Evolutionary conservation across 306 rosid species (phyloP).

Genomic region (Fagus crenata): DNA sequence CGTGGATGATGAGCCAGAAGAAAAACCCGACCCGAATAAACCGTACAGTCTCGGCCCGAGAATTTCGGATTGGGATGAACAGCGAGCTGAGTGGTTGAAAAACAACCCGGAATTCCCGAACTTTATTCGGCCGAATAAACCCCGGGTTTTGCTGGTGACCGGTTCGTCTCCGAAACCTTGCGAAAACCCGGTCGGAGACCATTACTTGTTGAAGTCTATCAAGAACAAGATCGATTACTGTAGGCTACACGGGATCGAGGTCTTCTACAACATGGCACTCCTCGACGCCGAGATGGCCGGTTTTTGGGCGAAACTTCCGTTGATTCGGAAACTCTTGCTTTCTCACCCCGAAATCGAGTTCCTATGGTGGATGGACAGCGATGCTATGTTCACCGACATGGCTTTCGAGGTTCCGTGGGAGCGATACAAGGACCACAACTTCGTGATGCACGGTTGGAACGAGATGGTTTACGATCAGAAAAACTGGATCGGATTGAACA

Average conservation of each 20-base stretch:
- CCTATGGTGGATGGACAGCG: slow-evolving; percentile 96
- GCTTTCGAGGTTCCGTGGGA: slow-evolving; percentile 91
- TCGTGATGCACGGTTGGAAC: slow-evolving; percentile 87
- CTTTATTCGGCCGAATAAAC: slow-evolving; percentile 66
- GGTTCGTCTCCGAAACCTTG: slow-evolving; percentile 95
- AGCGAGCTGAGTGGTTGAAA: slow-evolving; percentile 61
- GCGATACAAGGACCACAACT: slow-evolving; percentile 59
- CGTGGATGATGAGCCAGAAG: slow-evolving; percentile 47
- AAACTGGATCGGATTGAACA: slow-evolving; percentile 87
- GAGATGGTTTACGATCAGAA: slow-evolving; percentile 77
- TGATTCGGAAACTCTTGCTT: slow-evolving; percentile 66
- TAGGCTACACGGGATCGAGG: slow-evolving; percentile 78
- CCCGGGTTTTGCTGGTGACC: slow-evolving; percentile 77
- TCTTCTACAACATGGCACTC: slow-evolving; percentile 78
- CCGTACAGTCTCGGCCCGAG: slow-evolving; percentile 76
- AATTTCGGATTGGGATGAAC: slow-evolving; percentile 75
- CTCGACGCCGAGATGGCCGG: slow-evolving; percentile 92
- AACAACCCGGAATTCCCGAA: slow-evolving; percentile 64
- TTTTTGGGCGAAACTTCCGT: slow-evolving; percentile 88
- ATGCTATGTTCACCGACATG: slow-evolving; percentile 96
- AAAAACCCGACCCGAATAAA: slow-evolving; percentile 40
- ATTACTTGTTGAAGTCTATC: slow-evolving; percentile 67
- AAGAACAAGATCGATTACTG: slow-evolving; percentile 94
- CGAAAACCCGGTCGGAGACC: slow-evolving; percentile 90
- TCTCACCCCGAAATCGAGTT: slow-evolving; percentile 85